phyloP scores from a whole-genome alignment of 1,284 basidiomycete genomes.

The Marasmius tenuissimus region DNA sequence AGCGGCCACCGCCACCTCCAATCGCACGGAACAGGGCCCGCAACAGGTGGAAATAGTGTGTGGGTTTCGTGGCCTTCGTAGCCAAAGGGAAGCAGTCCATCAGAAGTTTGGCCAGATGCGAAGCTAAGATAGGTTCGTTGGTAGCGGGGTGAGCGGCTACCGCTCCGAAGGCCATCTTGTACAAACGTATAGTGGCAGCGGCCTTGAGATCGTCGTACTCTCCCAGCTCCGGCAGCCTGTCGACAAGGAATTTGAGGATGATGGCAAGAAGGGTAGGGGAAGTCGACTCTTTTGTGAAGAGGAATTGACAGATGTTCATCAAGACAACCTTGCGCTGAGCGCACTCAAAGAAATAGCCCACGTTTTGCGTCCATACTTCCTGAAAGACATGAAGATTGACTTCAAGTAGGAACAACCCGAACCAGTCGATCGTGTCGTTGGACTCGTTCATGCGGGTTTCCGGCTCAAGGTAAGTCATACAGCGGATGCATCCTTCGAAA shows the following conservation, averaged over 20 bases:
- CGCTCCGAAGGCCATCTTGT: constrained; percentile 96
- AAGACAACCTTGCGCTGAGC: constrained; percentile 79
- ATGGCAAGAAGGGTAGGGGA: constrained; percentile 94
- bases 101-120: constrained; percentile 91
- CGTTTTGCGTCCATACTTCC: constrained; percentile 91
- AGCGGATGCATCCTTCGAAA: constrained; percentile 84
- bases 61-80: constrained; percentile 87
- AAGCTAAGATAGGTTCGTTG: constrained; percentile 92
- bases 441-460: constrained; percentile 74
- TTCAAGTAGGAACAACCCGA: constrained; percentile 77
- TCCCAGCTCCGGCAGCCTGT: constrained; percentile 82
- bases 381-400: constrained; percentile 91
- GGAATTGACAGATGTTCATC: constrained; percentile 83
- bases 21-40: constrained; percentile 95
- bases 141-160: constrained; percentile 77
- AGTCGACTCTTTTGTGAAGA: constrained; percentile 83
- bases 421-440: constrained; percentile 86
- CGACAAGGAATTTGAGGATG: constrained; percentile 86
- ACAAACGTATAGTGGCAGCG: constrained; percentile 84
- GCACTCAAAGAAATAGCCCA: constrained; percentile 85
- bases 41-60: constrained; percentile 94
- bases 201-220: constrained; percentile 83
- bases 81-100: constrained; percentile 98
- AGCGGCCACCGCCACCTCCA: constrained; percentile 90
- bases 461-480: constrained; percentile 85